Conservation (phyloP, 2,329 filamentous ascomycete genomes). For the Elsinoe arachidis region DNA sequence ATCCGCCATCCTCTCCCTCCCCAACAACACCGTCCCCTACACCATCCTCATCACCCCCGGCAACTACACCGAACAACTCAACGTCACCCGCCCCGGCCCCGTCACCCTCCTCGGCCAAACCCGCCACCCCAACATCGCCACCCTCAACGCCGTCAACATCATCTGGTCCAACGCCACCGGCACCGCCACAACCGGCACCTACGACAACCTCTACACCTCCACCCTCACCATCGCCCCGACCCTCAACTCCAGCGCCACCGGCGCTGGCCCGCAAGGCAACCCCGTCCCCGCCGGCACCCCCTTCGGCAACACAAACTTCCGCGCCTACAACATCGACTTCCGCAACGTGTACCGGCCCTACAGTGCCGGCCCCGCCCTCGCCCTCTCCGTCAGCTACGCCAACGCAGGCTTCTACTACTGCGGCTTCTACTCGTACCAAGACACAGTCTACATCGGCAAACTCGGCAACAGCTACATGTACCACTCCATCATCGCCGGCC, state of each 20-base stretch:
- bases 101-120: slow-evolving; percentile 55
- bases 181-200: slow-evolving; percentile 32
- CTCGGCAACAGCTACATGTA: slow-evolving; percentile 58
- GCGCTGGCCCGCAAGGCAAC: slow-evolving; percentile 53
- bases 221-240: slow-evolving; percentile 56
- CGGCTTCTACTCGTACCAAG: slow-evolving; percentile 59
- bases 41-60: slow-evolving; percentile 54
- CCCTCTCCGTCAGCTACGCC: slow-evolving; percentile 52
- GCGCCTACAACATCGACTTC: slow-evolving; percentile 60
- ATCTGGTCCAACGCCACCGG: slow-evolving; percentile 51
- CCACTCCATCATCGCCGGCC: slow-evolving; percentile 50
- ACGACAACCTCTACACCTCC: slow-evolving; percentile 56
- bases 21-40: slow-evolving; percentile 37
- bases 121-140: slow-evolving; percentile 37
- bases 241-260: slow-evolving; percentile 53
- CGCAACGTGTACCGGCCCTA: slow-evolving; percentile 49
- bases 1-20: slow-evolving; percentile 40
- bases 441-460: slow-evolving; percentile 60
- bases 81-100: slow-evolving; percentile 53
- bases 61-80: slow-evolving; percentile 55
- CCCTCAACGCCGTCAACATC: slow-evolving; percentile 46
- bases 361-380: slow-evolving; percentile 49
- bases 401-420: slow-evolving; percentile 61
- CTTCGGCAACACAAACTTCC: slow-evolving; percentile 55
- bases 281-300: slow-evolving; percentile 52